Evolutionary conservation across 2,329 filamentous ascomycete species (phyloP).

Genomic region (Cladobotryum mycophilum): DNA sequence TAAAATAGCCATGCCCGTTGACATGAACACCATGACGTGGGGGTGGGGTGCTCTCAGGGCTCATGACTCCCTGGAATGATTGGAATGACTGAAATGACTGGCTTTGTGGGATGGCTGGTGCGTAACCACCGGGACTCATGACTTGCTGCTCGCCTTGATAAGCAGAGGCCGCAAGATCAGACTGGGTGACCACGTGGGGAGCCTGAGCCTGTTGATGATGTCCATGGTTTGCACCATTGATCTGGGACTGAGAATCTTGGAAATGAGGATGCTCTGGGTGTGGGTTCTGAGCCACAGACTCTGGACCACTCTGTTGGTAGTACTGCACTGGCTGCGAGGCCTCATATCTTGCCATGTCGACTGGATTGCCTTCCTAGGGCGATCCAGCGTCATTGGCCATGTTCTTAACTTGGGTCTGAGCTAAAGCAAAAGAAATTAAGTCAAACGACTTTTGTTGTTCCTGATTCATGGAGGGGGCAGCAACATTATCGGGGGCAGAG

Average conservation of each 20-base stretch:
- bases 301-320: neutral
- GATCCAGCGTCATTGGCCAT: slow-evolving; percentile 5
- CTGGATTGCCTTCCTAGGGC: slow-evolving; percentile 14
- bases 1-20: slow-evolving; percentile 3
- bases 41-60: neutral
- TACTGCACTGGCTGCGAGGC: neutral
- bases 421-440: slow-evolving; percentile 2
- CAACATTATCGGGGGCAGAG: neutral
- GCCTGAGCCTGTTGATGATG: neutral
- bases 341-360: neutral
- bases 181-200: neutral
- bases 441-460: neutral
- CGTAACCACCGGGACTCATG: neutral
- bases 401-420: slow-evolving; percentile 8
- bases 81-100: slow-evolving; percentile 9
- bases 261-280: neutral
- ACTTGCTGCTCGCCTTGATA: neutral
- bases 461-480: neutral
- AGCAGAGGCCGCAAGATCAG: neutral
- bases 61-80: slow-evolving; percentile 9
- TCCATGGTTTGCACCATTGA: neutral
- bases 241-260: neutral
- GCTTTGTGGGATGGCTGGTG: slow-evolving; percentile 11
- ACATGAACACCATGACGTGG: slow-evolving; percentile 1
- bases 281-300: neutral